Conservation (phyloP, 306 rosid genomes). For the Prosopis cineraria region DNA sequence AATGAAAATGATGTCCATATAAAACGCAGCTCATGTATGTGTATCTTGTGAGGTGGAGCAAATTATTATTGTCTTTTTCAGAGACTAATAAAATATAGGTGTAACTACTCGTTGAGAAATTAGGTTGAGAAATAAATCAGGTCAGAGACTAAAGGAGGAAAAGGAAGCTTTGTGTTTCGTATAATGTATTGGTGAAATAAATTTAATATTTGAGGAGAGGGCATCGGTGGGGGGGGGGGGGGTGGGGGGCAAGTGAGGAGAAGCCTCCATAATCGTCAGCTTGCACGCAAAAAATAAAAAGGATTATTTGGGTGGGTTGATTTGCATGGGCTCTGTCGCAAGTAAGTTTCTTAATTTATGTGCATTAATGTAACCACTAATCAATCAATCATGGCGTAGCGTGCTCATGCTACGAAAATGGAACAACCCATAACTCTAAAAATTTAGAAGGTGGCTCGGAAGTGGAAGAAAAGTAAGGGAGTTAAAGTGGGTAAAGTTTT, state of each 20-base stretch:
- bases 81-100: constrained; percentile 21
- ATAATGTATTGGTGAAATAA: constrained; percentile 6
- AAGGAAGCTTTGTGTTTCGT: neutral
- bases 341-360: neutral
- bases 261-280: constrained; percentile 33
- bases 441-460: constrained; percentile 13
- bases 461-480: constrained; percentile 16
- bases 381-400: neutral
- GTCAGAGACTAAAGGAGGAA: neutral
- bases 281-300: constrained; percentile 40
- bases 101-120: constrained; percentile 37
- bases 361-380: neutral
- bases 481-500: neutral
- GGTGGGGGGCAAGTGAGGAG: neutral
- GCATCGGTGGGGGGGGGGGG: constrained; percentile 17
- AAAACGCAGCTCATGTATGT: constrained; percentile 27
- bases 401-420: constrained; percentile 15
- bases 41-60: constrained; percentile 33
- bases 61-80: neutral
- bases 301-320: constrained; percentile 3
- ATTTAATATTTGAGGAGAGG: neutral
- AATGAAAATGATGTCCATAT: constrained; percentile 33
- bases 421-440: neutral
- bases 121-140: constrained; percentile 3
- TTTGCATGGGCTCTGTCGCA: neutral